These are phyloP conservation scores for Coemansia sp. DNA, from an alignment of 192 early-diverging fungal species.

Conservation along the genomic window DNA sequence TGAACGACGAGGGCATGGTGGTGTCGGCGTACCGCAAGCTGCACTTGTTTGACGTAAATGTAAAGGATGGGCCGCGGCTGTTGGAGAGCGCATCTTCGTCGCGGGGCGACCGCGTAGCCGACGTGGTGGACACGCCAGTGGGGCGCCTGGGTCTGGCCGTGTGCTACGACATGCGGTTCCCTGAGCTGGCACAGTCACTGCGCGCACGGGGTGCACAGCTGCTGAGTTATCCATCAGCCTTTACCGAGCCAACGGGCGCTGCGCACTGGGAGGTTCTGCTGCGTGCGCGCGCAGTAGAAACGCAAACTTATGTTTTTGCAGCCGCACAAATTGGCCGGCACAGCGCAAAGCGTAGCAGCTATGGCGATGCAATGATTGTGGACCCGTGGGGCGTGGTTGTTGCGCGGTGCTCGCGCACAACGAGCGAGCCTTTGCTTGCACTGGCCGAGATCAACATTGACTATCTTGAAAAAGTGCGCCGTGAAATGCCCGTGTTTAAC, in stretches of 20 bases:
- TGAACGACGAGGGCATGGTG: slow-evolving; percentile 61
- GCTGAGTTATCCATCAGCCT: slow-evolving; percentile 78
- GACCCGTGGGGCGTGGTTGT: slow-evolving; percentile 82
- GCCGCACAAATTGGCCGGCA: slow-evolving; percentile 79
- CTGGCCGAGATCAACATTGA: slow-evolving; percentile 67
- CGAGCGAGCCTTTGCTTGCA: slow-evolving; percentile 60
- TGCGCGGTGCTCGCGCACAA: slow-evolving; percentile 61
- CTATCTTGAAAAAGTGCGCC: slow-evolving; percentile 59
- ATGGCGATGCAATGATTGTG: slow-evolving; percentile 81
- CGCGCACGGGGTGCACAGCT: slow-evolving; percentile 65
- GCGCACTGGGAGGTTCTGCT: slow-evolving; percentile 85
- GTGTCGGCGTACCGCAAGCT: slow-evolving; percentile 68
- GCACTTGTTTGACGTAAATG: slow-evolving; percentile 76
- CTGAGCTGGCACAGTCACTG: slow-evolving; percentile 63
- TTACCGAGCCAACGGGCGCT: slow-evolving; percentile 75
- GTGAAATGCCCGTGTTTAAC: slow-evolving; percentile 72
- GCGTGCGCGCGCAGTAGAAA: slow-evolving; percentile 81
- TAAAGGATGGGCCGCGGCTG: slow-evolving; percentile 47
- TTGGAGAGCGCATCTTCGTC: slow-evolving; percentile 27
- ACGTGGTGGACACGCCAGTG: slow-evolving; percentile 50
- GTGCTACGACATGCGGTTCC: slow-evolving; percentile 85
- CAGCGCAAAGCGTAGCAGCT: slow-evolving; percentile 67
- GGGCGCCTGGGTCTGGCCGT: slow-evolving; percentile 63
- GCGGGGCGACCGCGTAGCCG: slow-evolving; percentile 22
- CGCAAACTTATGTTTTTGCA: slow-evolving; percentile 79